Evolutionary conservation across 2,329 filamentous ascomycete genomes (phyloP), one percentile per base, ranked within the genome.

Genomic region (Trichoderma lentiforme): DNA sequence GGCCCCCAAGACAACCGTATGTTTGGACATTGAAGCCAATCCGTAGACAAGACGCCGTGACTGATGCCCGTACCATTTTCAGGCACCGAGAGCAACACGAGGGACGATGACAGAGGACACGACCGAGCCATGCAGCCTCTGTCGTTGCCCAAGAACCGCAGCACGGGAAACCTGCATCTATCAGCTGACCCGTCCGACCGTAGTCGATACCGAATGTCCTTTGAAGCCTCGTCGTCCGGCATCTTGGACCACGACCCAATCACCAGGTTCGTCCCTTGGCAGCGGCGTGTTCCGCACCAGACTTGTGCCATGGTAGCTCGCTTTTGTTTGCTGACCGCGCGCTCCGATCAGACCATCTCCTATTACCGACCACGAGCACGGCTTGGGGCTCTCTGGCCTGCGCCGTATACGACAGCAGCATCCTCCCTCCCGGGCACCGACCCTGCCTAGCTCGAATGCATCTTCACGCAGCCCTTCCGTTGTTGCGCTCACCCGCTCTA

Each of bases 341-440:
- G 71, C 62, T 73, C 76, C 76, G 28, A 39, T 70, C 81, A 97
- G 93, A 85, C 93, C 93, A 78, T 90, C 94, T 78, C 88, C 97
- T 79, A 88, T 97, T 80, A 87, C 90, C 75, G 94, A 95, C 82
- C 93, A 95, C 83, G 94, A 97, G 79, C 93, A 96, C 86, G 93
- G 93, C 76, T 84, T 96, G 74, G 93, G 93, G 70, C 88, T 92
- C 58, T 97, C 94, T 71, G 95, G 96, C 76, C 88, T 99, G 79
- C 92, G 95, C 80, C 92, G 96, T 78, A 99, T 99, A 81, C 93
- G 96, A 80, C 95, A 98, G 82, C 91, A 94, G 78, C 92, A 92
- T 73, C 87, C 81, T 67, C 78, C 89, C 51, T 84, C 89, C 71
- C 87, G 91, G 80, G 86, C 87, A 67, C 86, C 91, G 71, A 91